Conservation (phyloP, 1,139 yeast species). For the Saccharomyces hybrid region DNA sequence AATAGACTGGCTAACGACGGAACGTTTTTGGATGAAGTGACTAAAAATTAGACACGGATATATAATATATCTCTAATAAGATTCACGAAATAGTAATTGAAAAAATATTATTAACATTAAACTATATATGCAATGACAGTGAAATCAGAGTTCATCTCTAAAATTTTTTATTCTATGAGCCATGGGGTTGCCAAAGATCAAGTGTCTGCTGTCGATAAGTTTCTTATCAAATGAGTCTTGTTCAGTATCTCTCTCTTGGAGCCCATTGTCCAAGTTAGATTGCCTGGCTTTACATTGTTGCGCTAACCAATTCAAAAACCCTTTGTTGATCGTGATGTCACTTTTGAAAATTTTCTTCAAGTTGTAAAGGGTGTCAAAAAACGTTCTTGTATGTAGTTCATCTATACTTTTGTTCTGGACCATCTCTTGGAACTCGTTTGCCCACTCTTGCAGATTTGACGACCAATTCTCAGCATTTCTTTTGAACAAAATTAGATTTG, state of each 20-base stretch:
- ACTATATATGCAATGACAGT: slow-evolving; percentile 1
- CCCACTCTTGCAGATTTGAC: slow-evolving; percentile 21
- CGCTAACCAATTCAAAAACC: slow-evolving; percentile 58
- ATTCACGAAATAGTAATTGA: not conserved
- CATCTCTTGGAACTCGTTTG: slow-evolving; percentile 20
- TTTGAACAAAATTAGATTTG: slow-evolving; percentile 3
- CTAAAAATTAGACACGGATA: slow-evolving; percentile 13
- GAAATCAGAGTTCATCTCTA: slow-evolving; percentile 18
- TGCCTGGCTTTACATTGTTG: slow-evolving; percentile 40
- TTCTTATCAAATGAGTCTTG: slow-evolving; percentile 38
- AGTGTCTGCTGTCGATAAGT: slow-evolving; percentile 55
- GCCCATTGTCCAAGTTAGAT: slow-evolving; percentile 24
- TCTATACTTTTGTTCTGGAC: slow-evolving; percentile 28
- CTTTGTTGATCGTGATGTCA: slow-evolving; percentile 25
- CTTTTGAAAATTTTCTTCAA: slow-evolving; percentile 24
- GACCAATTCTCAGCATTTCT: slow-evolving; percentile 9
- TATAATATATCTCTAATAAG: not conserved
- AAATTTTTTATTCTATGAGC: slow-evolving; percentile 38
- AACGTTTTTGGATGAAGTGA: slow-evolving; percentile 53
- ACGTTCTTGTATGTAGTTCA: slow-evolving; percentile 38
- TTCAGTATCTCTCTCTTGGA: slow-evolving; percentile 25
- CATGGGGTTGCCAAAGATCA: slow-evolving; percentile 71
- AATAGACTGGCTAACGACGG: slow-evolving; percentile 72
- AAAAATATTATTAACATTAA: slow-evolving; percentile 1
- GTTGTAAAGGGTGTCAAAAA: slow-evolving; percentile 40